phyloP scores from a whole-genome alignment of 139 green algal species.

The Chlorella sp. region DNA sequence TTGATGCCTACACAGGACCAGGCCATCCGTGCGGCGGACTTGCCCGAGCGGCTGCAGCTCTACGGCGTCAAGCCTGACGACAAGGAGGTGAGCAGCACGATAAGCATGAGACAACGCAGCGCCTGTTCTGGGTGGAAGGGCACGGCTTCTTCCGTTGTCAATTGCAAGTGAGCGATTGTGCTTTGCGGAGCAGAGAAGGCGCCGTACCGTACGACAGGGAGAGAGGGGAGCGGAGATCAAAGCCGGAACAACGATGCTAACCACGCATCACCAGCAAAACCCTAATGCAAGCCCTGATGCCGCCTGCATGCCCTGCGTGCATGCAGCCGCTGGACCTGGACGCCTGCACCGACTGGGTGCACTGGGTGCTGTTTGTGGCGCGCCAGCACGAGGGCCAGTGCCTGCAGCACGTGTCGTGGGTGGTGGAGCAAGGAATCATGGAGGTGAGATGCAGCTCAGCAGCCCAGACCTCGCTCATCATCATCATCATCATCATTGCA shows the following conservation, averaged over 20 bases:
- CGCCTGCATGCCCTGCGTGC: no score
- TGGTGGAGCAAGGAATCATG: conserved; percentile 49
- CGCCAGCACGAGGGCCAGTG: not conserved
- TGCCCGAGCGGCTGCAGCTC: conserved; percentile 83
- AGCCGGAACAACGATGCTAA: not conserved
- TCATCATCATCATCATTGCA: no score
- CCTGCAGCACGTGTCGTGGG: not conserved
- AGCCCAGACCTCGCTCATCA: no score
- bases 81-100: not conserved
- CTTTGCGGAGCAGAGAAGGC: no score
- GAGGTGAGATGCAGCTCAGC: no score
- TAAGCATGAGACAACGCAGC: not conserved
- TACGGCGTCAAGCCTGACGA: conserved; percentile 8
- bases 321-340: conserved; percentile 29
- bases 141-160: not conserved
- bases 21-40: conserved; percentile 61
- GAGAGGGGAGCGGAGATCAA: no score
- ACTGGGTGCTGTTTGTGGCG: conserved; percentile 8
- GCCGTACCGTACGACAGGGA: no score
- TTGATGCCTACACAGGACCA: no score
- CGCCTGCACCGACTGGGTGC: conserved; percentile 59
- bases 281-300: no score
- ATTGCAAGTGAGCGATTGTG: conserved; percentile 8
- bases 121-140: not conserved
- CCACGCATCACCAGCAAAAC: no score